Evolutionary conservation across 1,139 yeast species (phyloP).

Genomic region (Pichia sp.): DNA sequence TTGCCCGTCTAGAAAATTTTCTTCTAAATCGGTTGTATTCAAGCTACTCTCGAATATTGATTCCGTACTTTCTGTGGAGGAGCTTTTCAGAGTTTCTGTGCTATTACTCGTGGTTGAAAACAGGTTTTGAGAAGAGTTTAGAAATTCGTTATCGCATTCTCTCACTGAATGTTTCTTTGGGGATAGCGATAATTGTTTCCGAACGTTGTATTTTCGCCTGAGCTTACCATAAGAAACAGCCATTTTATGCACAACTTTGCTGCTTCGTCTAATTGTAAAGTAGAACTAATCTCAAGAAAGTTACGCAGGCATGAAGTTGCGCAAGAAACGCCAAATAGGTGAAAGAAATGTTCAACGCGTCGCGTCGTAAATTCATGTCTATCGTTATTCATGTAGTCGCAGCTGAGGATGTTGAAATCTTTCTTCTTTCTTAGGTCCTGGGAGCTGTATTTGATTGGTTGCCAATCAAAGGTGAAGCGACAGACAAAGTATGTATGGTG

Average conservation of each 20-base stretch:
- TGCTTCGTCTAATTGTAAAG: no score
- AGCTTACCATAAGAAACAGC: slow-evolving; percentile 8
- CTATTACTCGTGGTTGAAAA: slow-evolving; percentile 1
- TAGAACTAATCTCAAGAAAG: not conserved
- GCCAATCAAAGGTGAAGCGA: not conserved
- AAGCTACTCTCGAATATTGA: not conserved
- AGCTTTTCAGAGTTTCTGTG: not conserved
- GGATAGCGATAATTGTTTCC: not conserved
- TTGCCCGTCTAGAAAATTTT: not conserved
- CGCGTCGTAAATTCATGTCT: slow-evolving; percentile 1
- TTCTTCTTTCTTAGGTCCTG: no score
- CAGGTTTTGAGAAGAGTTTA: not conserved
- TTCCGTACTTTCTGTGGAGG: not conserved
- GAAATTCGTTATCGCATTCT: not conserved
- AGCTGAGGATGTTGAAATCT: no score
- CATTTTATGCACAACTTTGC: slow-evolving; percentile 1
- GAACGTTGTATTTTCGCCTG: not conserved
- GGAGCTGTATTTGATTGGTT: no score
- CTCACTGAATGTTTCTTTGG: slow-evolving; percentile 8
- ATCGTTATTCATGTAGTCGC: not conserved
- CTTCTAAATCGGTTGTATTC: not conserved
- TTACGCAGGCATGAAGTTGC: not conserved
- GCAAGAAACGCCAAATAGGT: not conserved
- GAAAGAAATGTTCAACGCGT: slow-evolving; percentile 4
- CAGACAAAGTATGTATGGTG: slow-evolving; percentile 69